Evolutionary conservation across 139 green algal genomes (phyloP), one percentile per base, ranked within the genome.

Genomic region (Penium margaritaceum): DNA sequence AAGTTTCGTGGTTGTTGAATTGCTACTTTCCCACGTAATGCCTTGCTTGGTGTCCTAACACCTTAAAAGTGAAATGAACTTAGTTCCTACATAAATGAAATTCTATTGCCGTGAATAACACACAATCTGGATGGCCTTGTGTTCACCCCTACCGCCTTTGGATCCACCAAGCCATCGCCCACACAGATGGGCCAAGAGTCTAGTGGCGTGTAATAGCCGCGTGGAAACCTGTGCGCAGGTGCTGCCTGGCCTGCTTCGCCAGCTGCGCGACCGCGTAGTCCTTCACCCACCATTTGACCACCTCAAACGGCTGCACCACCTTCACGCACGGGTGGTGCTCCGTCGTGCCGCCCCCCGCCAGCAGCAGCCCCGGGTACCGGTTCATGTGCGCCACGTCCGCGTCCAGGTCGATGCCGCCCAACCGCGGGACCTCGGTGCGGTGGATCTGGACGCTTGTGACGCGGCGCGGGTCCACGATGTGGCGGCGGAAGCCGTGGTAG

Each of bases 381-480:
- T 75, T 75, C 14, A 75, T 19, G 12, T 27, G 24, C 24, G 67
- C 67, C 38, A 46, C 58, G 14, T 66, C 51, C 30, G 67, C 36
- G 58, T 75, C 67, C 27, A 75, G 24, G 46, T 75, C 67, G 55
- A 75, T 34, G 37, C 67, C 67, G 55, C 67, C 67, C 24, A 38
- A 53, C 32, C 47, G 37, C 47, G 67, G 67, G 24, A 46, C 27
- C 47, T 75, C 67, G 12, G 21, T 34, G 6, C 67, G 55, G 58
- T 75, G 67, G 37, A 75, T 75, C 67, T 75, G 67, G 35, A 75
- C n/a, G 12, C 47, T 30, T 5, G n/a, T 46, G 14, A 75, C 67
- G 27, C 70, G 27, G 15, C 67, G 67, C 0, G 67, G 67, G 58
- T 75, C 44, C 0, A 41, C 67, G 12, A n/a, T 47, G 27, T 70